These are phyloP conservation scores for Fusarium pilosicola DNA, from an alignment of 2,329 filamentous ascomycete species.

Conservation along the genomic window DNA sequence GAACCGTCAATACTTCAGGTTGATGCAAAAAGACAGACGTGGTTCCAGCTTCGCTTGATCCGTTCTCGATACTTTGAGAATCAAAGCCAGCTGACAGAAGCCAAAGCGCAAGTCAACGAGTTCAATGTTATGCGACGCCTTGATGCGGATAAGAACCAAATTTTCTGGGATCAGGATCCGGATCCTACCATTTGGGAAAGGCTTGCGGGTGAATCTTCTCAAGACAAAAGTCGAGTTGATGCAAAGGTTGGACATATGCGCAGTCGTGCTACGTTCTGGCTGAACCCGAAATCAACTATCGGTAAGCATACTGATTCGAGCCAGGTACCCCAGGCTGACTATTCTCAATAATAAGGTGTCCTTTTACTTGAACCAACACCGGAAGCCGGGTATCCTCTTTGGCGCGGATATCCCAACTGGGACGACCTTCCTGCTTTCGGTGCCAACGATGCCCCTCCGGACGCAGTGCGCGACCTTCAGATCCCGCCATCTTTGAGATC, in stretches of 20 bases:
- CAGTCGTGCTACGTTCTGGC: neutral
- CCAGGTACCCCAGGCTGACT: neutral
- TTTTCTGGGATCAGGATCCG: neutral
- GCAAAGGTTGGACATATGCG: neutral
- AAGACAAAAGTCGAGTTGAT: neutral
- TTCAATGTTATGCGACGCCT: neutral
- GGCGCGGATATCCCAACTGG: neutral
- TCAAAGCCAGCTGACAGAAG: neutral
- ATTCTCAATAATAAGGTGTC: neutral
- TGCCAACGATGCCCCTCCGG: too few relatives aligned
- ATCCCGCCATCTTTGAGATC: neutral
- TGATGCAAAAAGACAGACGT: neutral
- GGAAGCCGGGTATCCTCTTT: neutral
- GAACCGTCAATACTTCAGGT: neutral
- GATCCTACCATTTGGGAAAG: neutral
- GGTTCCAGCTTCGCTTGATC: neutral
- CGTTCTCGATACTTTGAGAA: neutral
- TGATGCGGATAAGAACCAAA: neutral
- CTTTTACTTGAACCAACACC: neutral
- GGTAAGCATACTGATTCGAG: neutral
- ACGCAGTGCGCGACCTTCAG: neutral
- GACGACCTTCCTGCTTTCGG: neutral
- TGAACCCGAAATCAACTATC: neutral
- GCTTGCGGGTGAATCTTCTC: too few relatives aligned
- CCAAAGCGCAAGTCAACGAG: accelerated